Conservation (phyloP, 176 grass and related monocot species). For the Musa beccarii region DNA sequence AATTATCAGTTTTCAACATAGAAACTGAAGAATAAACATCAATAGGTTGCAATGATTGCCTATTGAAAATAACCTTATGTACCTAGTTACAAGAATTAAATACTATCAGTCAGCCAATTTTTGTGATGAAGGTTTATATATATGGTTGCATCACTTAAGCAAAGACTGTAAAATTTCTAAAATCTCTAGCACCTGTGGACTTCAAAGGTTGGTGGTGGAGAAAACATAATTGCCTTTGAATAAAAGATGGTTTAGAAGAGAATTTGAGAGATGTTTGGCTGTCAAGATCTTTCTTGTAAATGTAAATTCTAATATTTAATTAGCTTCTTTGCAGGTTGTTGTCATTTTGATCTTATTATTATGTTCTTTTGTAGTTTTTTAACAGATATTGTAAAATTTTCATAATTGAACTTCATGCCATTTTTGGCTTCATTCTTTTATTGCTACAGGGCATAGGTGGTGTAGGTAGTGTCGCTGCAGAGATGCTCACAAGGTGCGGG, state of each 20-base stretch:
- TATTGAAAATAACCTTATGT: too few species aligned
- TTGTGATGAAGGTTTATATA: neutral
- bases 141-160: neutral
- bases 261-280: neutral
- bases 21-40: too few species aligned
- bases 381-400: too few species aligned
- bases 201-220: neutral
- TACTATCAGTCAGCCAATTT: too few species aligned
- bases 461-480: conserved; percentile 88
- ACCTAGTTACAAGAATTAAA: too few species aligned
- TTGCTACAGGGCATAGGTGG: conserved; percentile 78
- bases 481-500: conserved; percentile 97
- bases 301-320: neutral
- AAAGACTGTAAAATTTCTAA: neutral
- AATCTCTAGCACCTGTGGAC: neutral
- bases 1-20: too few species aligned
- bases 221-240: neutral
- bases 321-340: neutral
- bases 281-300: neutral
- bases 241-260: neutral
- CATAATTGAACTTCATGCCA: neutral
- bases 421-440: conserved; percentile 5
- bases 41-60: too few species aligned
- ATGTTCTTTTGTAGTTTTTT: neutral
- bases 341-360: neutral